Evolutionary conservation across 179 eudicot species (phyloP).

Genomic region (Sideroxylon spinosum): DNA sequence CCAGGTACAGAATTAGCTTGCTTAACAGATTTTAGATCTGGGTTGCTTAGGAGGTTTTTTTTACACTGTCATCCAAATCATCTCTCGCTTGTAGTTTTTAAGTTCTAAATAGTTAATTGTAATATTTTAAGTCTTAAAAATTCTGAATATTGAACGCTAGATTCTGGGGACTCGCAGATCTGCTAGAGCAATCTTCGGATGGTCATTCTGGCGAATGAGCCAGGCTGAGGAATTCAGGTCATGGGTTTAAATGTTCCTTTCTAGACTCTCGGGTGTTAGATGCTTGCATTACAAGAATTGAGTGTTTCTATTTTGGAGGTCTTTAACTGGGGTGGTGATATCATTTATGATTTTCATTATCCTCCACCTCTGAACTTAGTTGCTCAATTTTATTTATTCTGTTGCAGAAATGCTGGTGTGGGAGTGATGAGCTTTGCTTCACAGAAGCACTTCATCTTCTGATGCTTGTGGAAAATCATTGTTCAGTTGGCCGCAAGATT

Average conservation of each 20-base stretch:
- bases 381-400: conserved; percentile 52
- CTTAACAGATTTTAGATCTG: not conserved
- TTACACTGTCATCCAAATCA: not conserved
- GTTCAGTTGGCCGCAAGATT: conserved; percentile 47
- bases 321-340: conserved; percentile 36
- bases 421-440: conserved; percentile 58
- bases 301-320: conserved; percentile 31
- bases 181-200: conserved; percentile 60
- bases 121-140: conserved; percentile 15
- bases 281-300: conserved; percentile 47
- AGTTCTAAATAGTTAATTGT: conserved; percentile 16
- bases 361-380: conserved; percentile 37
- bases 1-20: not conserved
- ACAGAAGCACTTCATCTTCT: conserved; percentile 55
- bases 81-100: conserved; percentile 9
- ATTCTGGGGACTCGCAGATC: conserved; percentile 68
- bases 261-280: conserved; percentile 39
- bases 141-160: conserved; percentile 47
- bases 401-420: conserved; percentile 75
- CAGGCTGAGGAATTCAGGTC: conserved; percentile 64
- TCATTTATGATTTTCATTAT: conserved; percentile 33
- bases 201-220: conserved; percentile 62
- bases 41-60: not conserved
- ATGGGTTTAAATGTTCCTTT: conserved; percentile 44
- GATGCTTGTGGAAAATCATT: conserved; percentile 49